These are phyloP conservation scores for Quercus phellos DNA, from an alignment of 331 rosid species.

Conservation along the genomic window DNA sequence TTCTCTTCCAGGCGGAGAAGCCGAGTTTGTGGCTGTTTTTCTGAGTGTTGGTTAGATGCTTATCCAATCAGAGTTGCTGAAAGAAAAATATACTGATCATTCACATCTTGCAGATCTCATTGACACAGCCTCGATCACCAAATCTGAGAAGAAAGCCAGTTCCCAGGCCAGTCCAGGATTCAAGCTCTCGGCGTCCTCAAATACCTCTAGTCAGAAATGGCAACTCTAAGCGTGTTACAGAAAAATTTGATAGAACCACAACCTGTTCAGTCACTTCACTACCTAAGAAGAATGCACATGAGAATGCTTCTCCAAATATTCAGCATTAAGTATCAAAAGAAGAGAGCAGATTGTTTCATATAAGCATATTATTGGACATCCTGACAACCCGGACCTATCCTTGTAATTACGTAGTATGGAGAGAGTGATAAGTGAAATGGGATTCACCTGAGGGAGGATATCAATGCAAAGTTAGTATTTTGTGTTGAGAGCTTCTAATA, in stretches of 20 bases:
- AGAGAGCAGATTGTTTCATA: background rate
- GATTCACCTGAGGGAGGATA: background rate
- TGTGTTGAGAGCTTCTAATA: constrained; percentile 14
- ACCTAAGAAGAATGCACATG: constrained; percentile 39
- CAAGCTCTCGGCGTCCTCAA: constrained; percentile 32
- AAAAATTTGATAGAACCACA: constrained; percentile 23
- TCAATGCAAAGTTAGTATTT: background rate
- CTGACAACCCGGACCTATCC: background rate
- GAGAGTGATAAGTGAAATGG: background rate
- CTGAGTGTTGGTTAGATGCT: background rate
- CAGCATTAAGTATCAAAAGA: constrained; percentile 34
- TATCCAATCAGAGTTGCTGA: background rate
- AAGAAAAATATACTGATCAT: background rate
- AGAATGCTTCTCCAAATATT: constrained; percentile 76
- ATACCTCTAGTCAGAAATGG: constrained; percentile 36
- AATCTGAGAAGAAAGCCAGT: constrained; percentile 34
- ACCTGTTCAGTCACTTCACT: constrained; percentile 34
- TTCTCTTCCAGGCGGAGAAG: background rate
- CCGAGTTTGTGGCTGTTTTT: background rate
- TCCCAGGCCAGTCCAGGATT: constrained; percentile 22
- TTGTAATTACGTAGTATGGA: constrained; percentile 4
- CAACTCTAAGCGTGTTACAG: constrained; percentile 27
- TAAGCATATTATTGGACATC: constrained; percentile 12
- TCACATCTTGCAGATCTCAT: constrained; percentile 33
- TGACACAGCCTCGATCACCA: constrained; percentile 34